A percentile compares a stretch with the other conserved stretches of the same genome.
Conservation (phyloP, 371 early-diverging fungal species). For the Choanephora cucurbitarum region DNA sequence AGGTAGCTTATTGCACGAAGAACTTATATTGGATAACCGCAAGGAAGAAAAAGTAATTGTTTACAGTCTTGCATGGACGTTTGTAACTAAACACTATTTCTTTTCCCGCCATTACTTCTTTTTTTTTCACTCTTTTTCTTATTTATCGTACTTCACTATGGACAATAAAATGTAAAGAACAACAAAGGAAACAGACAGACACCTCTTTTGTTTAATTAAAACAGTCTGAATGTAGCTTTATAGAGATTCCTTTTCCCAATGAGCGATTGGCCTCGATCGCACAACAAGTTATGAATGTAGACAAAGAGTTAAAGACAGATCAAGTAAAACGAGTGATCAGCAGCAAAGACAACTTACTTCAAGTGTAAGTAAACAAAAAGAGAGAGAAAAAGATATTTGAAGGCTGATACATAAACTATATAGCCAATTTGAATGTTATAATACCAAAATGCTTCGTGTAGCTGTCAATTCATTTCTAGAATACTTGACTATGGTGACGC, state of each 20-base stretch:
- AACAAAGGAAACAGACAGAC: neutral
- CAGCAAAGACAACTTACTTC: conserved; percentile 21
- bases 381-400: neutral
- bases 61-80: too few relatives aligned
- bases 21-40: too few relatives aligned
- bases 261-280: conserved; percentile 46
- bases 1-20: too few relatives aligned
- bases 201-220: neutral
- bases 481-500: conserved; percentile 50
- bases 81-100: too few relatives aligned
- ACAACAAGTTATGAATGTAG: conserved; percentile 42
- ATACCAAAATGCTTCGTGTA: conserved; percentile 50
- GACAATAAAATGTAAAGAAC: conserved; percentile 14
- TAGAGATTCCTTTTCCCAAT: conserved; percentile 50
- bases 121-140: too few relatives aligned
- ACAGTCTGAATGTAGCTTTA: conserved; percentile 21
- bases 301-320: conserved; percentile 49
- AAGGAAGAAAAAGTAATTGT: too few relatives aligned
- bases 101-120: too few relatives aligned
- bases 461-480: conserved; percentile 55
- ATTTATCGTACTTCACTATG: conserved; percentile 1
- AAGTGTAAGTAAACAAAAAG: conserved; percentile 23
- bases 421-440: conserved; percentile 48
- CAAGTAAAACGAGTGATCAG: conserved; percentile 42
- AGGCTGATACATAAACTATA: neutral